Evolutionary conservation across 352 stramenopile genomes (phyloP), one percentile per base, ranked within the genome.

Genomic region (Pythium biforme): DNA sequence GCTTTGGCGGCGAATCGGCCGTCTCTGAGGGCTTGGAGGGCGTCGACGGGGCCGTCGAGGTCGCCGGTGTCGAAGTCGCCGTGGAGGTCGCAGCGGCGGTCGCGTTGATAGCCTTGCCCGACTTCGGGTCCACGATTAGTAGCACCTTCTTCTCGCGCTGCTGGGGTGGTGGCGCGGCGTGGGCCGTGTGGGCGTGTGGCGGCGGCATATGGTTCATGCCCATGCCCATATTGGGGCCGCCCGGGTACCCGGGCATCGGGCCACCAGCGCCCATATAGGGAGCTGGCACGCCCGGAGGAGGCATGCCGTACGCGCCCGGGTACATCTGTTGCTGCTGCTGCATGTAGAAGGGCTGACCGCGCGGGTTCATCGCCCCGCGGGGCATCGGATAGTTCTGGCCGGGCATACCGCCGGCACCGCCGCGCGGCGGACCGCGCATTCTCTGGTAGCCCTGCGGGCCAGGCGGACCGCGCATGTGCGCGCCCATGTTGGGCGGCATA

Each of bases 121-220:
- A 70, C 41, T 69, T 69, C 1, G 72, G 72, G 51, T 79, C 61
- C 6, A 69, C 53, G 40, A 79, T 79, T 23, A 60, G 15, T 4
- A 79, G 43, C 26, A 68, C 62, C 56, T 79, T 79, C 26, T 71
- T 75, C 52, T 79, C 72, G 14, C 72, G 72, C 51, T 68, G 55
- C 46, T 68, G 66, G 10, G 60, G 59, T 15, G 60, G 59, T 11
- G 66, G 59, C 22, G 50, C 34, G 1, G 49, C 51, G 45, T 66
- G 56, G 10, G 56, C 46, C 2, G 64, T 62, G 46, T 70, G 57
- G 3, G 57, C 55, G 22, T 57, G 56, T 2, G 57, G 56, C 10
- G 64, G 64, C 5, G 50, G 41, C 56, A 70, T 70, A 52, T 70
- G 56, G 46, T 68, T 68, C 43, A 68, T 68, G 22, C 41, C 29